phyloP scores from a whole-genome alignment of 257 asterid genomes.

The Coffea canephora region DNA sequence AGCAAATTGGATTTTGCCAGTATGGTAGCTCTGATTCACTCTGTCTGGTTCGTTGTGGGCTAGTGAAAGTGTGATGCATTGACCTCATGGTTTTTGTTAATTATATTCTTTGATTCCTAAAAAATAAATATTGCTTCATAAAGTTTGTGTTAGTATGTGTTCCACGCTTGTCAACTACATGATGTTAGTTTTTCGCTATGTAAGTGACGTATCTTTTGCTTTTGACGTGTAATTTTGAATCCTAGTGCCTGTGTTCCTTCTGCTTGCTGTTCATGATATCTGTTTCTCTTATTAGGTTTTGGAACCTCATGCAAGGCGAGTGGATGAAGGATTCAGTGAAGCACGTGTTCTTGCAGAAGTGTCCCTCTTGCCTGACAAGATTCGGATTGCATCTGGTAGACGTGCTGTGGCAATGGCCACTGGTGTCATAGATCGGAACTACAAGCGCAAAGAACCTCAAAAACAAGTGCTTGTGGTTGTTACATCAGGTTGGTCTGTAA shows the following conservation, averaged over 20 bases:
- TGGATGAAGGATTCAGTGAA: slow-evolving; percentile 90
- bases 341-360: slow-evolving; percentile 79
- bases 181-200: background rate
- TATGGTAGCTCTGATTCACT: background rate
- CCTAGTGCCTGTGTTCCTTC: background rate
- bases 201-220: background rate
- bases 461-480: slow-evolving; percentile 95
- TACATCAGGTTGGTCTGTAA: slow-evolving; percentile 92
- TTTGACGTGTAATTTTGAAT: background rate
- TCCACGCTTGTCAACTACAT: background rate
- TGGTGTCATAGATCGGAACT: slow-evolving; percentile 70
- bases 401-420: slow-evolving; percentile 98
- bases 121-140: background rate
- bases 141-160: background rate
- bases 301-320: slow-evolving; percentile 86
- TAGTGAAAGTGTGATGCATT: background rate
- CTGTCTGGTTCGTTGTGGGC: background rate
- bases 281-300: slow-evolving; percentile 53
- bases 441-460: slow-evolving; percentile 59
- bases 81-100: background rate
- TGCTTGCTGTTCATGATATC: background rate
- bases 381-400: slow-evolving; percentile 85
- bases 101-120: background rate
- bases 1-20: background rate
- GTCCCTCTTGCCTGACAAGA: slow-evolving; percentile 88